phyloP scores from a whole-genome alignment of 1,139 yeast genomes.

The Groenewaldozyma auringiensis region DNA sequence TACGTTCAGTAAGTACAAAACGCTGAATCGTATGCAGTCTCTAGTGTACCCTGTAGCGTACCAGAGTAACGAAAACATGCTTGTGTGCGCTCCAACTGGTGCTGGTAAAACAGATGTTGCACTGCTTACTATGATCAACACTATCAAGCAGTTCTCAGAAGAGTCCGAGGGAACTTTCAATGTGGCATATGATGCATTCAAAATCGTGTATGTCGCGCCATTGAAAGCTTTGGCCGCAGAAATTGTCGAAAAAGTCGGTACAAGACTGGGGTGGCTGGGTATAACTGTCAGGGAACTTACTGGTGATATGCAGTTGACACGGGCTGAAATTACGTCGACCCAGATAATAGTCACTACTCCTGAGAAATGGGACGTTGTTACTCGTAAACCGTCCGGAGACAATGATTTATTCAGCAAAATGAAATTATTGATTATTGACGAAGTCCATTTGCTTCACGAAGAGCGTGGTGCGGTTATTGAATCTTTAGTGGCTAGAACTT shows the following conservation, averaged over 20 bases:
- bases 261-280: conserved; percentile 76
- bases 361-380: conserved; percentile 98
- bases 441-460: conserved; percentile 92
- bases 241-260: conserved; percentile 81
- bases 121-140: conserved; percentile 67
- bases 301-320: conserved; percentile 93
- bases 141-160: conserved; percentile 61
- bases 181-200: conserved; percentile 74
- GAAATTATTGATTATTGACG: conserved; percentile 82
- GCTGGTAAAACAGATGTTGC: conserved; percentile 99
- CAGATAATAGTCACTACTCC: conserved; percentile 96
- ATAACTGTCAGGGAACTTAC: conserved; percentile 82
- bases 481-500: conserved; percentile 88
- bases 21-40: conserved; percentile 84
- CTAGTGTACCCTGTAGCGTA: conserved; percentile 89
- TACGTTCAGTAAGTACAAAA: conserved; percentile 70
- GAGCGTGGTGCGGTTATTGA: conserved; percentile 98
- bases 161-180: conserved; percentile 46
- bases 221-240: conserved; percentile 96
- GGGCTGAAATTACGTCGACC: conserved; percentile 72
- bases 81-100: conserved; percentile 99
- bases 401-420: conserved; percentile 77
- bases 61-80: conserved; percentile 87
- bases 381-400: conserved; percentile 76
- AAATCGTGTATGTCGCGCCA: conserved; percentile 92